A percentile compares a stretch with the other conserved stretches of the same genome.
Evolutionary conservation across 768 basidiomycete genomes (phyloP).

Genomic region (Fomitopsis serialis): DNA sequence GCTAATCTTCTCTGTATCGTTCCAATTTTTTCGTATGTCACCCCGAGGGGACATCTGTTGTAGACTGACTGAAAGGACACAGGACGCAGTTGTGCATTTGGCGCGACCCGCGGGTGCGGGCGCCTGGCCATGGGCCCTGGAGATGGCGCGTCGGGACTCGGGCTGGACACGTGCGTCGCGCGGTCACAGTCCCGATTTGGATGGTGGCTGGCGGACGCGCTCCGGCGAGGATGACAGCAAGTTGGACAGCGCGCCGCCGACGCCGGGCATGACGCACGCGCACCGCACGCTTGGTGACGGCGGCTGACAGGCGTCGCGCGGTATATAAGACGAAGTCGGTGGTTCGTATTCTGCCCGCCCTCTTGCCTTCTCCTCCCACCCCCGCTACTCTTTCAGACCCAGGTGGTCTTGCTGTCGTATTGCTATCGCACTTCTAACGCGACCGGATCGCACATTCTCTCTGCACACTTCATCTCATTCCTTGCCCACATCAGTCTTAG

Average conservation of each 20-base stretch:
- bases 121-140: too few relatives aligned
- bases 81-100: too few relatives aligned
- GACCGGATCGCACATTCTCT: constrained; percentile 19
- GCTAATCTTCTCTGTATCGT: constrained; percentile 99
- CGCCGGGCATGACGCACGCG: background rate
- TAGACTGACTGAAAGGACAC: too few relatives aligned
- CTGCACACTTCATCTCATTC: constrained; percentile 18
- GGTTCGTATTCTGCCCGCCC: constrained; percentile 16
- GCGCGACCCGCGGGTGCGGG: too few relatives aligned
- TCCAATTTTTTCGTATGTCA: constrained; percentile 98
- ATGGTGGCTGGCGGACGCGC: background rate
- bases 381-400: constrained; percentile 37
- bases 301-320: background rate
- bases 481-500: constrained; percentile 12
- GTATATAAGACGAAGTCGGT: constrained; percentile 12
- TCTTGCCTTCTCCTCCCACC: constrained; percentile 31
- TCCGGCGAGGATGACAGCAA: background rate
- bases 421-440: constrained; percentile 14
- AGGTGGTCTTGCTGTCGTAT: constrained; percentile 40
- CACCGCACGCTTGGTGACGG: background rate
- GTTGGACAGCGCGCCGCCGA: background rate
- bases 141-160: too few relatives aligned
- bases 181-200: background rate
- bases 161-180: too few relatives aligned
- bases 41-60: constrained; percentile 34